phyloP scores from a whole-genome alignment of 805 yeast genomes.

The Ogataea trehalophila region DNA sequence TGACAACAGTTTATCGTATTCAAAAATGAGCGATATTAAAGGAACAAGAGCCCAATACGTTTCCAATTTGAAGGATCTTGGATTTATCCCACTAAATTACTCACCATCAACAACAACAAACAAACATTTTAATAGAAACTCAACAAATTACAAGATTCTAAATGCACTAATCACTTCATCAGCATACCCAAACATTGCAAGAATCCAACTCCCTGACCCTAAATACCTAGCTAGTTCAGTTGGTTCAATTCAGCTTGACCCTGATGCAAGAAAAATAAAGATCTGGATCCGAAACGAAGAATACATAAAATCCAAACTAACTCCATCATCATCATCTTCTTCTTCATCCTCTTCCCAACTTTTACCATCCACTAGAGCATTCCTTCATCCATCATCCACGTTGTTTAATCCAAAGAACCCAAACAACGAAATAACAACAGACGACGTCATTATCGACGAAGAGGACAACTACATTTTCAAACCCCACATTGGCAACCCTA shows the following conservation, averaged over 20 bases:
- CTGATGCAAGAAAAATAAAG: constrained; percentile 69
- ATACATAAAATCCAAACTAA: constrained; percentile 28
- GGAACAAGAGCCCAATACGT: constrained; percentile 68
- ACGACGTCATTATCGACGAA: constrained; percentile 20
- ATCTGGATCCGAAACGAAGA: constrained; percentile 69
- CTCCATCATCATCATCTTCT: not conserved
- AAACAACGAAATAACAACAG: constrained; percentile 9
- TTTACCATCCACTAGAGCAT: constrained; percentile 65
- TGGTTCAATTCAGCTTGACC: constrained; percentile 84
- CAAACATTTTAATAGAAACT: constrained; percentile 45
- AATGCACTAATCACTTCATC: constrained; percentile 74
- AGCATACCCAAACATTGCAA: constrained; percentile 75
- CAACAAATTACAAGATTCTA: constrained; percentile 44
- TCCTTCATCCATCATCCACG: constrained; percentile 82
- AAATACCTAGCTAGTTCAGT: constrained; percentile 62
- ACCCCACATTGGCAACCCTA: constrained; percentile 24
- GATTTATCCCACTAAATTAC: constrained; percentile 63
- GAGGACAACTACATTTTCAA: constrained; percentile 36
- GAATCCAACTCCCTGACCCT: constrained; percentile 78
- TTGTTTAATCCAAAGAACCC: constrained; percentile 43
- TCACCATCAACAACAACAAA: constrained; percentile 10
- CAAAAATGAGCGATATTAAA: constrained; percentile 63
- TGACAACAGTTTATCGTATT: constrained; percentile 57
- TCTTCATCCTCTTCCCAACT: constrained; percentile 5
- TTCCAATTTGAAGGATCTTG: constrained; percentile 69